Evolutionary conservation across 257 asterid species (phyloP).

Genomic region (Agastache rugosa): DNA sequence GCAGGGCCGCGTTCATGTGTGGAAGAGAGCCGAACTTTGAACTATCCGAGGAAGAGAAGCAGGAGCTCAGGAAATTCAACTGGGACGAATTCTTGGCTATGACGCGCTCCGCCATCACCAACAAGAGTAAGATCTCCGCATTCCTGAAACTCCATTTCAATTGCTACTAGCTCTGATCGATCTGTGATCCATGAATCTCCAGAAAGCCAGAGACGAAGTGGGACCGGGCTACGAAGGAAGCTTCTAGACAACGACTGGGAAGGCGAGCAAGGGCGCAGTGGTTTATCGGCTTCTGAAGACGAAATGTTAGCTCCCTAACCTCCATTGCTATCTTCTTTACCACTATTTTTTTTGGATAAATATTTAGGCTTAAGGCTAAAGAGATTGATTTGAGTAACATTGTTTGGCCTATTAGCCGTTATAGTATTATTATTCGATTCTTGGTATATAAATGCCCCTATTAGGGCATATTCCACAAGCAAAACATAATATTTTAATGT

Average conservation of each 20-base stretch:
- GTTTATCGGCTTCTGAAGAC: conserved; percentile 67
- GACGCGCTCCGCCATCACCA: conserved; percentile 84
- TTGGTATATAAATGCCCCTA: conserved; percentile 52
- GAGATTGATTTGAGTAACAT: conserved; percentile 5
- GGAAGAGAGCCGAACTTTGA: conserved; percentile 97
- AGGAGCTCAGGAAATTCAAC: conserved; percentile 65
- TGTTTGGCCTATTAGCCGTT: conserved; percentile 32
- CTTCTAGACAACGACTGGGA: conserved; percentile 52
- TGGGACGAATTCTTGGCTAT: conserved; percentile 87
- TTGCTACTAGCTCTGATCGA: not conserved
- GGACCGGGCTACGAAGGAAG: conserved; percentile 50
- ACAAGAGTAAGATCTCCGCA: conserved; percentile 56
- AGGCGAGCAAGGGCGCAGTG: conserved; percentile 53
- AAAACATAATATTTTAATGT: conserved; percentile 13
- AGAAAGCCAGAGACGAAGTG: conserved; percentile 67
- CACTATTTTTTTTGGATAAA: not conserved
- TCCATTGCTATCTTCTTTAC: not conserved
- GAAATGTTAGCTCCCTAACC: conserved; percentile 50
- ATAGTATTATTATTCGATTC: conserved; percentile 25
- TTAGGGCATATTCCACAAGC: conserved; percentile 38
- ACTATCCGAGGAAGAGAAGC: conserved; percentile 80
- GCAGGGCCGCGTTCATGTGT: conserved; percentile 98
- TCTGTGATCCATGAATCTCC: conserved; percentile 26
- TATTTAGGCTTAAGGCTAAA: conserved; percentile 2
- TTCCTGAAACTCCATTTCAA: conserved; percentile 7